A percentile compares a stretch with the other conserved stretches of the same genome.
phyloP scores from a whole-genome alignment of 495 filamentous ascomycete species.

The Penicillium manginii region DNA sequence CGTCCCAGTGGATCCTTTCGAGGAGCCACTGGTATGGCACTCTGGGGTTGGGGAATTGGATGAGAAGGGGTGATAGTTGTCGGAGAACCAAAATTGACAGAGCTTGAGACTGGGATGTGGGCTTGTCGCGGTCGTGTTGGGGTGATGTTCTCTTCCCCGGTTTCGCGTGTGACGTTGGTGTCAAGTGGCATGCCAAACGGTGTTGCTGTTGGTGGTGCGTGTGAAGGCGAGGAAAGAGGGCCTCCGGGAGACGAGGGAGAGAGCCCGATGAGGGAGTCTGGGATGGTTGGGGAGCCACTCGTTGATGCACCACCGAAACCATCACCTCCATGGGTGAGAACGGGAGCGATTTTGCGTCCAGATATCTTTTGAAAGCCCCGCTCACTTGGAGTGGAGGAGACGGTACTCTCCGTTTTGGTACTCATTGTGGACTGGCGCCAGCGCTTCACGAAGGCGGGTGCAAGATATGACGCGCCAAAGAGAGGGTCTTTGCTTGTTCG shows the following conservation, averaged over 20 bases:
- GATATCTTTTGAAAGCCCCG: conserved; percentile 66
- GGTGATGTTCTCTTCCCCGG: conserved; percentile 30
- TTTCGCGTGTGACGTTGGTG: conserved; percentile 39
- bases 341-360: conserved; percentile 73
- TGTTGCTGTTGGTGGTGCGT: conserved; percentile 38
- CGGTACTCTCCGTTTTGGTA: conserved; percentile 47
- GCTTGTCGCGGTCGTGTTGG: conserved; percentile 53
- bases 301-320: conserved; percentile 61
- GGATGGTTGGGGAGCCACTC: conserved; percentile 26
- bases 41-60: conserved; percentile 29
- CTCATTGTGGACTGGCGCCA: conserved; percentile 45
- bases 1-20: conserved; percentile 54
- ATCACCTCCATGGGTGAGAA: conserved; percentile 69
- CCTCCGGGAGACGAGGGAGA: conserved; percentile 23
- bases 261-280: conserved; percentile 17
- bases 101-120: conserved; percentile 51
- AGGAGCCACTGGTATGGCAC: conserved; percentile 26
- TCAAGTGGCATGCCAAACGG: conserved; percentile 44
- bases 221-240: conserved; percentile 24
- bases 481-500: conserved; percentile 59
- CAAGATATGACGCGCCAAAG: conserved; percentile 56
- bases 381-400: conserved; percentile 44
- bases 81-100: conserved; percentile 36
- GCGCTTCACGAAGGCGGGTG: conserved; percentile 49
- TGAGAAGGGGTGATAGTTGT: conserved; percentile 29